Evolutionary conservation across 2,329 filamentous ascomycete genomes (phyloP).

Genomic region (Penicillium sp.): DNA sequence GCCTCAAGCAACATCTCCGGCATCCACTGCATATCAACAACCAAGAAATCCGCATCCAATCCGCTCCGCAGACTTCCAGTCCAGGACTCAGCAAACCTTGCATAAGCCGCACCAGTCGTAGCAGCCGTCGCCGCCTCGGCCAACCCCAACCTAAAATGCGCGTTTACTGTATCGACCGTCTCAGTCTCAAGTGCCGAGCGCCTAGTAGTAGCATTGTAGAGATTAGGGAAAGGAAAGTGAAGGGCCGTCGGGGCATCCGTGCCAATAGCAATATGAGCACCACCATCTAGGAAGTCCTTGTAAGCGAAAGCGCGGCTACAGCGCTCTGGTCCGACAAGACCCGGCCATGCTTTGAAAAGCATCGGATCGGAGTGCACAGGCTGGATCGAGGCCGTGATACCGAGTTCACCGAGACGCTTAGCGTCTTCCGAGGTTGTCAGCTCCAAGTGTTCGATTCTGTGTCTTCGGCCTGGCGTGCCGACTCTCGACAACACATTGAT

Average conservation of each 20-base stretch:
- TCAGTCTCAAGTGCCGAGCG: slow-evolving; percentile 44
- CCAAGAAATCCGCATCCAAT: slow-evolving; percentile 45
- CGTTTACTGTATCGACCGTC: slow-evolving; percentile 41
- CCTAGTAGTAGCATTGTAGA: slow-evolving; percentile 52
- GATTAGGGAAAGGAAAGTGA: slow-evolving; percentile 46
- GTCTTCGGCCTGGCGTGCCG: slow-evolving; percentile 42
- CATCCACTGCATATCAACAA: slow-evolving; percentile 46
- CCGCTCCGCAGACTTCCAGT: slow-evolving; percentile 42
- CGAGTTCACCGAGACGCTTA: slow-evolving; percentile 45
- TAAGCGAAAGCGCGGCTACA: slow-evolving; percentile 52
- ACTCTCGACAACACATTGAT: slow-evolving; percentile 47
- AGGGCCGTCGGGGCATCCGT: slow-evolving; percentile 51
- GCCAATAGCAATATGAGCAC: slow-evolving; percentile 47
- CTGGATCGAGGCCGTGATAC: slow-evolving; percentile 45
- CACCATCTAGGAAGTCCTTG: slow-evolving; percentile 48
- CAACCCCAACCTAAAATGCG: slow-evolving; percentile 44
- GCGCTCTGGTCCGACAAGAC: slow-evolving; percentile 45
- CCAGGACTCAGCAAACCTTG: slow-evolving; percentile 45
- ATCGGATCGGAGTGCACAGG: slow-evolving; percentile 44
- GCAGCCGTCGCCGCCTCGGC: slow-evolving; percentile 45
- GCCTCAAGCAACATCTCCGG: slow-evolving; percentile 43
- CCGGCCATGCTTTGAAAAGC: slow-evolving; percentile 49
- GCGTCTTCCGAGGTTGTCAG: slow-evolving; percentile 50
- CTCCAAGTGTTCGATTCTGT: slow-evolving; percentile 54
- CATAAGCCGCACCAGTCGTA: slow-evolving; percentile 47